Base-by-base conservation (phyloP, 768 basidiomycete species). In the Coprinellus micaceus region DNA sequence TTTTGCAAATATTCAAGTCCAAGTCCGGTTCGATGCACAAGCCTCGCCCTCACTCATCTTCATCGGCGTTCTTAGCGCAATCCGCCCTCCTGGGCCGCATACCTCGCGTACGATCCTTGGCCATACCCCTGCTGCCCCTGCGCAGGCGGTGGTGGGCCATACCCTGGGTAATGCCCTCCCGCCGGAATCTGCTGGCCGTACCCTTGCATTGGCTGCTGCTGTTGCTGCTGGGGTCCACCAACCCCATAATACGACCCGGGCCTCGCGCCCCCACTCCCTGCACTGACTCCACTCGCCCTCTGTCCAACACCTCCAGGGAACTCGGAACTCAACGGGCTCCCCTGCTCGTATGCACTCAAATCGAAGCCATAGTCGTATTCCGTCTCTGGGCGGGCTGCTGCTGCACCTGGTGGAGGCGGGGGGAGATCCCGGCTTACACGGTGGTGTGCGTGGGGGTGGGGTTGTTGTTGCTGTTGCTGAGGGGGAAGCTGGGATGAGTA, bases 281-380 rank as follows among this genome's bases (percentile, higher is more conserved):
- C 41, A 45, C 56, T 41, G 40, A 46, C 22, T 47, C 55, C 47
- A 33, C 50, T 60, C 17, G 30, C 26, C 25, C 54, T 62, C 17
- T 52, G 33, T 3, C 45, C 58, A 53, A 52, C 57, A 13, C 52
- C 59, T 26, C 50, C 58, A 15, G 55, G 46, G 54, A 64, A 67
- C n/a, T 61, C 61, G 1, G 37, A 52, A 12, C 58, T 45, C 19
- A 50, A 41, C 9, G 64, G 64, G 54, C 64, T 66, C 11, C 50
- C 57, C 15, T 72, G 66, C 63, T 66, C 70, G 68, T 88, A 86
- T 25, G 81, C 84, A 45, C 76, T 74, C 46, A 84, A 74, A 58
- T 85, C 84, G 61, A 80, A 84, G 13, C 74, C 70, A 2, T 79
- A 79, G 5, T 82, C 80, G 28, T 59, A 58, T 45, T 72, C 76